phyloP scores from a whole-genome alignment of 2,329 filamentous ascomycete genomes.

The Fusarium chlamydosporum region DNA sequence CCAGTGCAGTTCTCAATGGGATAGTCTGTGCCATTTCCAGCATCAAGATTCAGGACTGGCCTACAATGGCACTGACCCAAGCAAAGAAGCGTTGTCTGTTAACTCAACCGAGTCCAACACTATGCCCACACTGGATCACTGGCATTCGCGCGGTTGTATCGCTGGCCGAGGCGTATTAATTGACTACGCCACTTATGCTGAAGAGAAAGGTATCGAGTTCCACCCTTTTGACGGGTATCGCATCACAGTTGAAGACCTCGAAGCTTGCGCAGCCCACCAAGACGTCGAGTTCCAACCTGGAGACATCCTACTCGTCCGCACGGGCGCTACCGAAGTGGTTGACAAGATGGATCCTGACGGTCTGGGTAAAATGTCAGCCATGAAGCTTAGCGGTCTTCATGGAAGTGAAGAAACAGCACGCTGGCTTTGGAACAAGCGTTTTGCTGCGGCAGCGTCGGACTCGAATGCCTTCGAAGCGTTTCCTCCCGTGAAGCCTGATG shows the following conservation, averaged over 20 bases:
- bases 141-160: constrained; percentile 58
- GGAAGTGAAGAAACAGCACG: constrained; percentile 66
- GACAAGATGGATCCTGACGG: constrained; percentile 59
- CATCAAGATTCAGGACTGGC: constrained; percentile 60
- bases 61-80: constrained; percentile 65
- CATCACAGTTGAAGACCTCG: constrained; percentile 69
- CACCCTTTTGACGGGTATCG: constrained; percentile 66
- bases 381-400: constrained; percentile 59
- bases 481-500: constrained; percentile 65
- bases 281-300: constrained; percentile 74
- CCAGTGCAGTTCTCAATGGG: constrained; percentile 70
- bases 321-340: constrained; percentile 72
- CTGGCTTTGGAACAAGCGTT: constrained; percentile 79
- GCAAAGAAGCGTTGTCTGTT: constrained; percentile 51
- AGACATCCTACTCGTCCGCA: constrained; percentile 76
- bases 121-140: constrained; percentile 63
- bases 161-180: constrained; percentile 66
- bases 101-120: constrained; percentile 29
- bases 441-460: constrained; percentile 76
- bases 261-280: constrained; percentile 70
- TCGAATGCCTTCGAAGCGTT: constrained; percentile 74
- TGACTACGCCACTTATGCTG: constrained; percentile 66
- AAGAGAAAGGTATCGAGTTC: constrained; percentile 64
- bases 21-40: constrained; percentile 63
- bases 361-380: constrained; percentile 52